phyloP scores from a whole-genome alignment of 345 rosid species.

The Psidium guajava region DNA sequence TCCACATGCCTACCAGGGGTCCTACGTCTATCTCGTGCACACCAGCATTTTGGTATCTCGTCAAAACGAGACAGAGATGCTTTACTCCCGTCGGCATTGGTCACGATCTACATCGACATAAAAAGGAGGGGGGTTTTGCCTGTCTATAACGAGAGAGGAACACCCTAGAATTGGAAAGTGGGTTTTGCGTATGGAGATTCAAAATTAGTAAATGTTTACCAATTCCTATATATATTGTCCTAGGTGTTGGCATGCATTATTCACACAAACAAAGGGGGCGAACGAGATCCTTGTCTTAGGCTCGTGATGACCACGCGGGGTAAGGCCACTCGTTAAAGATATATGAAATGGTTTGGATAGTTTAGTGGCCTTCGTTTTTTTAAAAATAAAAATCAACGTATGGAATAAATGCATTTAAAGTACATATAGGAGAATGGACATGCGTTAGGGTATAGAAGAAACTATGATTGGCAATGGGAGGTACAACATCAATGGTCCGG shows the following conservation, averaged over 20 bases:
- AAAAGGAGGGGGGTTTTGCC: background rate
- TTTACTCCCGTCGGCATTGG: background rate
- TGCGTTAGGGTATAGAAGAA: background rate
- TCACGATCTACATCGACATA: background rate
- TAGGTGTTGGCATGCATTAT: background rate
- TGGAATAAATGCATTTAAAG: background rate
- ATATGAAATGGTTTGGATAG: background rate
- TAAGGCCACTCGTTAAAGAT: background rate
- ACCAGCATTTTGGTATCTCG: background rate
- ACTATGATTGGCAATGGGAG: background rate
- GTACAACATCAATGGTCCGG: background rate
- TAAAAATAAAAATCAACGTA: too few relatives aligned
- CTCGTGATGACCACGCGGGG: rapidly evolving
- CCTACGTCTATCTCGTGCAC: background rate
- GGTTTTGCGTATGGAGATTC: background rate
- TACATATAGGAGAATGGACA: background rate
- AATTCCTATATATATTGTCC: background rate
- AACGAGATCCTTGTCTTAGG: background rate
- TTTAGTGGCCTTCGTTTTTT: background rate
- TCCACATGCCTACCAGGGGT: background rate
- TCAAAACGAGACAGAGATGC: background rate
- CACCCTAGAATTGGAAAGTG: background rate
- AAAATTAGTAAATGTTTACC: background rate
- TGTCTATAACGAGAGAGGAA: background rate
- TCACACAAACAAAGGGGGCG: background rate